phyloP scores from a whole-genome alignment of 345 rosid genomes.

The Moricandia arvensis region DNA sequence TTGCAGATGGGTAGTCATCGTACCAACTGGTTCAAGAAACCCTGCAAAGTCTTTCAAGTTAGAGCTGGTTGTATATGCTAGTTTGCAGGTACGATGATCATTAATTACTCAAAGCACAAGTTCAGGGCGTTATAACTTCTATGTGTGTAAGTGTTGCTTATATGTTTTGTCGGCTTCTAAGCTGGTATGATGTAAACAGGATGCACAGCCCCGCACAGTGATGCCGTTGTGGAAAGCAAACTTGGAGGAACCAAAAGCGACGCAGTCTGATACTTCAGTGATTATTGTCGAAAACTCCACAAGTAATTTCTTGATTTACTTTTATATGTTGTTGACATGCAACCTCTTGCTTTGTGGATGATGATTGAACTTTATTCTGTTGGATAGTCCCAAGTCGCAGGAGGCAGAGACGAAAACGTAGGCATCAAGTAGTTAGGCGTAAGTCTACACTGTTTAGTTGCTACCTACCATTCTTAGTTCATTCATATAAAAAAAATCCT shows the following conservation, averaged over 20 bases:
- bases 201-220: constrained; percentile 71
- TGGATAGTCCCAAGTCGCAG: constrained; percentile 74
- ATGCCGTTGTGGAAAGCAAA: constrained; percentile 87
- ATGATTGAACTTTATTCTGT: constrained; percentile 50
- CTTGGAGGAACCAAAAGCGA: constrained; percentile 70
- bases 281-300: constrained; percentile 59
- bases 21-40: constrained; percentile 80
- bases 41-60: constrained; percentile 69
- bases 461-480: no score
- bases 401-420: constrained; percentile 72
- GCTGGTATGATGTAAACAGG: constrained; percentile 46
- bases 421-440: constrained; percentile 66
- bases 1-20: constrained; percentile 84
- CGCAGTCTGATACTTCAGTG: constrained; percentile 79
- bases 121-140: not conserved
- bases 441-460: constrained; percentile 49
- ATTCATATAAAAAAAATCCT: no score
- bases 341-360: constrained; percentile 25
- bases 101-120: not conserved
- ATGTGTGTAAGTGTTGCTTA: not conserved
- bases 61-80: constrained; percentile 80
- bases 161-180: not conserved
- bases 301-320: constrained; percentile 51
- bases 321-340: constrained; percentile 25
- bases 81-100: constrained; percentile 54